These are phyloP conservation scores for Russula abietina DNA, from an alignment of 768 basidiomycete genomes.

Conservation along the genomic window DNA sequence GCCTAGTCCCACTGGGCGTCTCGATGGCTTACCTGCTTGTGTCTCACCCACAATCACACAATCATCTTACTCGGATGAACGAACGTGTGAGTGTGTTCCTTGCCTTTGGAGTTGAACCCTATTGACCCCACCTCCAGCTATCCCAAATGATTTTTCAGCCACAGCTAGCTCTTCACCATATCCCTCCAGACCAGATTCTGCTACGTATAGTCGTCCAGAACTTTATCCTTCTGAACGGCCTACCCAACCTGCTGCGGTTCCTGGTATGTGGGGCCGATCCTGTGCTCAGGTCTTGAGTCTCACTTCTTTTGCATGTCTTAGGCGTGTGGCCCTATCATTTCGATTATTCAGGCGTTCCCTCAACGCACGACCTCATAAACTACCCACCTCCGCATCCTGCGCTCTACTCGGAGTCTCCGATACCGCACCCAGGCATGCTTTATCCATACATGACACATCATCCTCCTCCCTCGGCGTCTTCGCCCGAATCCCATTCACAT, in stretches of 20 bases:
- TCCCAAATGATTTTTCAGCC: conserved; percentile 14
- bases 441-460: conserved; percentile 19
- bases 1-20: conserved; percentile 33
- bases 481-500: conserved; percentile 6
- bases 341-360: conserved; percentile 9
- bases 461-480: neutral
- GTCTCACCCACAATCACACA: conserved; percentile 38
- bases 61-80: conserved; percentile 51
- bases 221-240: neutral
- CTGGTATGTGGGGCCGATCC: conserved; percentile 7
- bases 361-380: neutral
- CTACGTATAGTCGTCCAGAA: conserved; percentile 16
- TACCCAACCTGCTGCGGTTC: neutral
- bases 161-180: conserved; percentile 9
- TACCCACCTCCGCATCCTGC: conserved; percentile 14
- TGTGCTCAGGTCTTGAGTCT: neutral
- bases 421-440: conserved; percentile 18
- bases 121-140: conserved; percentile 19
- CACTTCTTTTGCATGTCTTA: conserved; percentile 7
- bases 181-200: conserved; percentile 19
- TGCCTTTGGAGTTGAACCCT: conserved; percentile 13
- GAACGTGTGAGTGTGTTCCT: conserved; percentile 43
- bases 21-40: conserved; percentile 35
- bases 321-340: conserved; percentile 14
- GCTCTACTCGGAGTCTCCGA: conserved; percentile 11